Percentiles rank a stretch among this genome's conserved stretches.
Evolutionary conservation across 2,329 filamentous ascomycete genomes (phyloP).

Genomic region (Cercospora sesami): DNA sequence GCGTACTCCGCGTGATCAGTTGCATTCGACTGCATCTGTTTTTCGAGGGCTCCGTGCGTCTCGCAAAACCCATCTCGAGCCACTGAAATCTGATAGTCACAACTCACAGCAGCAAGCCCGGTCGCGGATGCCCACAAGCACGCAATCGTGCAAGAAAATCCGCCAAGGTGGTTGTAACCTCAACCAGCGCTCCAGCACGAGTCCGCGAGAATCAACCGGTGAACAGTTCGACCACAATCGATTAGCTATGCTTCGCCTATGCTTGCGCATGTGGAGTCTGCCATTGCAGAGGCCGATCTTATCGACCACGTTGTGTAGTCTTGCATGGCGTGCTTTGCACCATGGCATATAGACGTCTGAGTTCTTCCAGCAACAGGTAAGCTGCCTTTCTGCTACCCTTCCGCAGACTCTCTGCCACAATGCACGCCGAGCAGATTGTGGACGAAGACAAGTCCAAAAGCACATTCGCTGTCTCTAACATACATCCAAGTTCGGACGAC

Average conservation of each 20-base stretch:
- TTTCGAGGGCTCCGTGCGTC: background rate
- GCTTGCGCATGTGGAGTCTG: background rate
- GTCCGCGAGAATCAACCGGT: constrained; percentile 4
- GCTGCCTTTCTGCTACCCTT: background rate
- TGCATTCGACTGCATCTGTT: background rate
- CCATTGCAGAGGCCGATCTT: background rate
- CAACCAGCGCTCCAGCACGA: background rate
- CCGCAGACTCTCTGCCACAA: background rate
- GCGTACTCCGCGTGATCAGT: background rate
- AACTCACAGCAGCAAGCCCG: background rate
- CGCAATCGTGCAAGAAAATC: constrained; percentile 2
- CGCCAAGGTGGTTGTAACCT: background rate
- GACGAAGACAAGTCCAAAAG: constrained; percentile 1
- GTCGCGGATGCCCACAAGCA: background rate
- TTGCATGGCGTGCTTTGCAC: constrained; percentile 5
- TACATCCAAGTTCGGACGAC: background rate
- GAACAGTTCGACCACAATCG: background rate
- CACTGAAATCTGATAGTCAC: background rate
- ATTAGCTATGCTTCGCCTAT: constrained; percentile 10
- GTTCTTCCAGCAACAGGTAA: constrained; percentile 6
- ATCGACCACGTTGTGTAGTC: constrained; percentile 3
- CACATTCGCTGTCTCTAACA: constrained; percentile 6
- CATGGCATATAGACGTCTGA: constrained; percentile 11
- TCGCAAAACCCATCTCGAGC: background rate
- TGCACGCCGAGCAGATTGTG: background rate